Evolutionary conservation across 169 alveolate genomes (phyloP).

Genomic region (Neospora caninum): DNA sequence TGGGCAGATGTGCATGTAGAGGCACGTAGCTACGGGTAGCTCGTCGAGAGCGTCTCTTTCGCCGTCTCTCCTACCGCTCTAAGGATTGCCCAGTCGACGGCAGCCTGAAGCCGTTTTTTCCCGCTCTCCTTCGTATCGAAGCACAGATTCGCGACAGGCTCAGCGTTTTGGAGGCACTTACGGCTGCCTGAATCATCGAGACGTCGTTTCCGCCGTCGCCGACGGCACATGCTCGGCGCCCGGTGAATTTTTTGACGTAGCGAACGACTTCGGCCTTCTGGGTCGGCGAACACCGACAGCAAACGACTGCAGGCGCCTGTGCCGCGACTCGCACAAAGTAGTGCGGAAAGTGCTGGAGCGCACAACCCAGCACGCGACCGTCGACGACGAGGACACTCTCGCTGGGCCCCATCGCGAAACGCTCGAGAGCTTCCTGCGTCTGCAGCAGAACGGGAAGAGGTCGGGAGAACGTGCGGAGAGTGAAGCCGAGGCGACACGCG

Average conservation of each 20-base stretch:
- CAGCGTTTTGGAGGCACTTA: background rate
- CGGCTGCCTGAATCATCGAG: conserved; percentile 97
- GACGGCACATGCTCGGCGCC: conserved; percentile 91
- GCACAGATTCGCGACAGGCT: background rate
- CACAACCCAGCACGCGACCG: conserved; percentile 63
- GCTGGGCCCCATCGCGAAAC: conserved; percentile 58
- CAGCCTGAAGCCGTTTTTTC: background rate
- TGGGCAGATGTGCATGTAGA: background rate
- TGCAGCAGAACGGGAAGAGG: background rate
- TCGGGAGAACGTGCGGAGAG: background rate
- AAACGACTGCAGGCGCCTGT: conserved; percentile 77
- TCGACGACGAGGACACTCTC: conserved; percentile 69
- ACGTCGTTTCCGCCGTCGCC: conserved; percentile 99
- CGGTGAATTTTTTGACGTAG: conserved; percentile 74
- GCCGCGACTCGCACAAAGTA: conserved; percentile 31
- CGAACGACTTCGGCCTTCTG: conserved; percentile 95
- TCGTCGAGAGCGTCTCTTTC: no score
- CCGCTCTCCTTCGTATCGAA: background rate
- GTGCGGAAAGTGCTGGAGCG: conserved; percentile 35
- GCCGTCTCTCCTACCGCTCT: no score
- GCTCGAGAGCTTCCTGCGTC: conserved; percentile 54
- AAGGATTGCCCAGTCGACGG: background rate
- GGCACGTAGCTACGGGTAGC: no score
- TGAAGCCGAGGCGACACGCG: background rate
- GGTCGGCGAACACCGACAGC: conserved; percentile 99